A percentile compares a stretch with the other conserved stretches of the same genome.
phyloP scores from a whole-genome alignment of 352 stramenopile species.

The Phytophthora cactorum region DNA sequence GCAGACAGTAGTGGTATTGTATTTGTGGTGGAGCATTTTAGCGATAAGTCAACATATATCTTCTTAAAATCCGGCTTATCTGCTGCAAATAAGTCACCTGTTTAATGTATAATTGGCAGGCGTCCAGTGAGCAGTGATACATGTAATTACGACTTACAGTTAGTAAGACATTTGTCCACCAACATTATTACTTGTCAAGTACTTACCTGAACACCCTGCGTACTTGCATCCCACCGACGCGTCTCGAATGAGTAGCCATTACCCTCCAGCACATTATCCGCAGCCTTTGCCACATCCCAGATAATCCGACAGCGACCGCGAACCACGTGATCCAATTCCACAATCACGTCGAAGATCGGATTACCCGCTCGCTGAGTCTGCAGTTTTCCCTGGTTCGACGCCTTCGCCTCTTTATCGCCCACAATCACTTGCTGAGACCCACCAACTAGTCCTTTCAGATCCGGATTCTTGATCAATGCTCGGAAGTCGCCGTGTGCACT shows the following conservation, averaged over 20 bases:
- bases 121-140: no score
- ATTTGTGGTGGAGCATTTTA: no score
- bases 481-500: conserved; percentile 87
- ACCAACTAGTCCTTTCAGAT: conserved; percentile 80
- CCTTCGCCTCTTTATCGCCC: conserved; percentile 55
- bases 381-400: conserved; percentile 38
- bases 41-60: no score
- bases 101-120: no score
- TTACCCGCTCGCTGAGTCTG: conserved; percentile 54
- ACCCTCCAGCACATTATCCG: conserved; percentile 68
- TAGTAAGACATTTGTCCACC: no score
- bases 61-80: no score
- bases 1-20: no score
- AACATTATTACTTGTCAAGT: no score
- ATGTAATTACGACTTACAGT: no score
- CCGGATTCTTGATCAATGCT: conserved; percentile 84
- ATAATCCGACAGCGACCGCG: conserved; percentile 74
- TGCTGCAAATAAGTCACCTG: no score
- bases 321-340: conserved; percentile 72
- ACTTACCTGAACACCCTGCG: no score
- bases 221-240: no score
- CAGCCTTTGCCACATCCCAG: conserved; percentile 64
- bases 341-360: conserved; percentile 86
- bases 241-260: conserved; percentile 45
- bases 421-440: conserved; percentile 75